Evolutionary conservation across 306 rosid species (phyloP).

Genomic region (Prunus campanulata): DNA sequence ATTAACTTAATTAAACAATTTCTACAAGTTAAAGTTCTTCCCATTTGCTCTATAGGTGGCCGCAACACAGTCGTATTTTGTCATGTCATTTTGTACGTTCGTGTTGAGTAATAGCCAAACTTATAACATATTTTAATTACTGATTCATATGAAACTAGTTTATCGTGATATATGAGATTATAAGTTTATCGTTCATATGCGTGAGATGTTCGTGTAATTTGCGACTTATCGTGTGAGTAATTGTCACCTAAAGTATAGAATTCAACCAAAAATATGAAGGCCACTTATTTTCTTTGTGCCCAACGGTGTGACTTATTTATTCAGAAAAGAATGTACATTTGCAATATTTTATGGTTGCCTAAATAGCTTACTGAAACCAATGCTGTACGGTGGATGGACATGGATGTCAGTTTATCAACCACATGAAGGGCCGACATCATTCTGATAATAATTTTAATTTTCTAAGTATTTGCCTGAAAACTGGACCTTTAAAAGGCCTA

Average conservation of each 20-base stretch:
- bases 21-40: neutral
- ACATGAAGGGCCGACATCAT: conserved; percentile 11
- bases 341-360: neutral
- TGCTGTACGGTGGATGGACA: conserved; percentile 1
- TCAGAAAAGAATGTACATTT: neutral
- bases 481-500: neutral
- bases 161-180: no score
- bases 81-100: no score
- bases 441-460: neutral
- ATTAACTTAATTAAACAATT: neutral
- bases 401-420: conserved; percentile 10
- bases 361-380: conserved; percentile 16
- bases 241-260: no score
- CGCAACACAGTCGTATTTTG: no score
- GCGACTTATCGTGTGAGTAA: no score
- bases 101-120: no score
- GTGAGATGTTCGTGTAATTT: no score
- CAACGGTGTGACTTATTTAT: neutral
- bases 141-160: no score
- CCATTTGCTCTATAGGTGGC: neutral
- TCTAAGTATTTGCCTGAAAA: neutral
- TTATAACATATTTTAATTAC: no score
- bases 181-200: no score
- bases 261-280: neutral
- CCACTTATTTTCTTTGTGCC: neutral